phyloP scores from a whole-genome alignment of 2,329 filamentous ascomycete genomes.

The Aspergillus ruber region DNA sequence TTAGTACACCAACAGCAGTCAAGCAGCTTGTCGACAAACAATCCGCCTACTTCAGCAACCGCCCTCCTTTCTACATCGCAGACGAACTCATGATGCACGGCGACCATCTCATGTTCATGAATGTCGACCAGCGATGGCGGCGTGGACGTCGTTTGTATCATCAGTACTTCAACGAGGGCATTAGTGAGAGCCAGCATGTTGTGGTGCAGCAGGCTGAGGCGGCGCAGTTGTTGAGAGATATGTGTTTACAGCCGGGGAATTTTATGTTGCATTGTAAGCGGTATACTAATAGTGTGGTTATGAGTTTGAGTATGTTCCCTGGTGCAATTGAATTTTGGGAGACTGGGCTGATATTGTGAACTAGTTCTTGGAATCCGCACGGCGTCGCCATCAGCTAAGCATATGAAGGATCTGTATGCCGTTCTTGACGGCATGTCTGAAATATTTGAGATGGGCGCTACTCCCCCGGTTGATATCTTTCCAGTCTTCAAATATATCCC shows the following conservation, averaged over 20 bases:
- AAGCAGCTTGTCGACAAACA: slow-evolving; percentile 44
- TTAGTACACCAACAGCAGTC: slow-evolving; percentile 36
- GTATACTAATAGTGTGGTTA: slow-evolving; percentile 46
- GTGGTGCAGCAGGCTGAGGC: slow-evolving; percentile 44
- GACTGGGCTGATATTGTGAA: neutral
- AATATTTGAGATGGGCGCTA: slow-evolving; percentile 44
- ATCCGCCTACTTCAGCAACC: slow-evolving; percentile 37
- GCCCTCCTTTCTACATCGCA: slow-evolving; percentile 39
- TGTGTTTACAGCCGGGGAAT: slow-evolving; percentile 35
- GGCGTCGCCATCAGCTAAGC: slow-evolving; percentile 20
- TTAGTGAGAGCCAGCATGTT: slow-evolving; percentile 40
- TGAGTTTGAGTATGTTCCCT: slow-evolving; percentile 27
- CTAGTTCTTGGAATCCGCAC: slow-evolving; percentile 31
- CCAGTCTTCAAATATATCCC: slow-evolving; percentile 41
- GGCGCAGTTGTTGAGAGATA: slow-evolving; percentile 42
- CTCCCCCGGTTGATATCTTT: slow-evolving; percentile 46
- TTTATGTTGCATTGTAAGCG: slow-evolving; percentile 45
- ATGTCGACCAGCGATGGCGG: slow-evolving; percentile 43
- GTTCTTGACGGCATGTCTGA: slow-evolving; percentile 25
- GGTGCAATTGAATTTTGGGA: too few relatives aligned
- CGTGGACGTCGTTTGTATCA: slow-evolving; percentile 42
- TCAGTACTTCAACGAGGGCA: slow-evolving; percentile 41
- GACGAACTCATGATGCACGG: slow-evolving; percentile 40
- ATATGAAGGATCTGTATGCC: slow-evolving; percentile 35
- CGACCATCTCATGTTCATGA: slow-evolving; percentile 44